Evolutionary conservation across 2,329 filamentous ascomycete species (phyloP), one percentile per base, ranked within the genome.

Genomic region (Fonsecaea pedrosoi): DNA sequence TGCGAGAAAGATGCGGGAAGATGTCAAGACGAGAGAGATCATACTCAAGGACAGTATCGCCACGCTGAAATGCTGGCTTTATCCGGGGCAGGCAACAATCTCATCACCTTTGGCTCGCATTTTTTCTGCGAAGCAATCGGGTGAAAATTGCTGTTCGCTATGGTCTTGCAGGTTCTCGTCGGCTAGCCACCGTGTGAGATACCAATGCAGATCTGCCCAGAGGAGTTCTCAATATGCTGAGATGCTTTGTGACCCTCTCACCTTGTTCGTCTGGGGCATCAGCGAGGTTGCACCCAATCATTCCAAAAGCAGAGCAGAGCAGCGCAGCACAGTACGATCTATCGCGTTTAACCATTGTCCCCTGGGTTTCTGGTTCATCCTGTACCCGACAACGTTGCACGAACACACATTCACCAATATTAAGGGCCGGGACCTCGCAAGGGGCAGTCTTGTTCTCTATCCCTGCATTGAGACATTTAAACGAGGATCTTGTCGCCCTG

Each of bases 1-100:
- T 38, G 38, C 18, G 42, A 60, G 57, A 58, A 56, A 37, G 53
- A 55, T 64, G 54, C 25, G 60, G 45, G 57, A 68, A 25, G 32
- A 62, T 66, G 57, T 66, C 54, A 45, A 66, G 30, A 60, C 48
- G 56, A 57, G 65, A 65, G 64, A 65, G 66, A 59, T 48, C 42
- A 68, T 68, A 62, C 61, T 64, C 55, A 66, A 64, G 59, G 54
- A 59, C 30, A 25, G 59, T 57, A 62, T 54, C 50, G 64, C 66
- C 68, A 68, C 50, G 68, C 68, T 68, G 60, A 65, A 70, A 66
- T 56, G 68, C 68, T 70, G 68, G 68, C 59, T 62, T 53, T 60
- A 45, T 62, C 45, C 38, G 54, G 58, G 68, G 68, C 66, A 57
- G 66, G 68, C 65, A 25, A 54, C 38, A 56, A 56, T 40, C 62